Evolutionary conservation across 805 yeast genomes (phyloP).

Genomic region (Lachancea sp.): DNA sequence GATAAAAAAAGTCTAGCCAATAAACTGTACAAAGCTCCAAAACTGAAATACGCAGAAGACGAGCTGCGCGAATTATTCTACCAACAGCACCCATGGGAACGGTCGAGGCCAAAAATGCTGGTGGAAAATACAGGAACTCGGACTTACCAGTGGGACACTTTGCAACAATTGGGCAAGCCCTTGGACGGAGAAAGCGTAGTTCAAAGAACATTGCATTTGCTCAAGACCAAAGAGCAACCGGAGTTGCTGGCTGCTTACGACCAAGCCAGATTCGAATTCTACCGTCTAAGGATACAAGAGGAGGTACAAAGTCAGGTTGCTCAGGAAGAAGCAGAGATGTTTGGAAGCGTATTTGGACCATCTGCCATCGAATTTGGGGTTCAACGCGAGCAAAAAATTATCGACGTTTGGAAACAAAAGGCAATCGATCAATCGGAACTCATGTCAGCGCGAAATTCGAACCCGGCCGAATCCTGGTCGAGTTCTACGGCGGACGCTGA

Average conservation of each 20-base stretch:
- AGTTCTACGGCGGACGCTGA: conserved; percentile 2
- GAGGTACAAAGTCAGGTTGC: conserved; percentile 68
- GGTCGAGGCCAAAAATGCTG: conserved; percentile 79
- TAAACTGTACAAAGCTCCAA: conserved; percentile 25
- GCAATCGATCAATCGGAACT: conserved; percentile 61
- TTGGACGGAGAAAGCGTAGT: conserved; percentile 88
- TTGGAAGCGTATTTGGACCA: conserved; percentile 66
- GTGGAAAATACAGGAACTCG: conserved; percentile 71
- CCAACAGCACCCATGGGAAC: conserved; percentile 96
- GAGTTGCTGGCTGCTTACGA: conserved; percentile 65
- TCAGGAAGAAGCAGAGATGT: conserved; percentile 79
- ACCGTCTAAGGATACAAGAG: conserved; percentile 74
- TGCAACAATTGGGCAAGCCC: conserved; percentile 65
- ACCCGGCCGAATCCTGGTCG: conserved; percentile 30
- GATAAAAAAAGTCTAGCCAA: conserved; percentile 19
- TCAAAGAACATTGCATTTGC: conserved; percentile 59
- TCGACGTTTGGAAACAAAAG: conserved; percentile 66
- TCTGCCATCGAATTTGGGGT: conserved; percentile 63
- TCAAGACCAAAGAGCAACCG: conserved; percentile 32
- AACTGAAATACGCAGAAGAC: conserved; percentile 49
- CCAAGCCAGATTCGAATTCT: conserved; percentile 81
- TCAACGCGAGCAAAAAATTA: conserved; percentile 59
- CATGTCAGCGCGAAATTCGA: conserved; percentile 41
- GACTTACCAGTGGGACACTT: conserved; percentile 66
- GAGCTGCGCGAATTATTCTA: conserved; percentile 74